phyloP scores from a whole-genome alignment of 352 stramenopile genomes.

The Pelagophyceae sp. region DNA sequence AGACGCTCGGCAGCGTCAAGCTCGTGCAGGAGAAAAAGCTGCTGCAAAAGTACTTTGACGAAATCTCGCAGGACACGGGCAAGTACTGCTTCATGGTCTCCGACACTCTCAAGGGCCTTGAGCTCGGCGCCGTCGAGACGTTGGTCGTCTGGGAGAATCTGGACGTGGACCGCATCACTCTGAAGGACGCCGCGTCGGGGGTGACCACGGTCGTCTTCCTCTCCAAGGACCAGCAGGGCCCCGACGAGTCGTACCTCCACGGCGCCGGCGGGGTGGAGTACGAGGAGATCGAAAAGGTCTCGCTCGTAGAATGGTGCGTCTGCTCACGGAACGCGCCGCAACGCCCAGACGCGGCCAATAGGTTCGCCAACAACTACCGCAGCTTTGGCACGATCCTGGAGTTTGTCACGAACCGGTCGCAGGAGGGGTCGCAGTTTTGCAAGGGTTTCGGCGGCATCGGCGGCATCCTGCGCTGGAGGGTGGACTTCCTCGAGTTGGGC shows the following conservation, averaged over 20 bases:
- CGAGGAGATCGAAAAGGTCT: constrained; percentile 88
- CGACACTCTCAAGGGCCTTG: constrained; percentile 95
- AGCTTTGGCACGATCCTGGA: constrained; percentile 94
- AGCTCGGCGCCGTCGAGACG: constrained; percentile 95
- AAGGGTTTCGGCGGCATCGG: constrained; percentile 98
- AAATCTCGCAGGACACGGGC: constrained; percentile 95
- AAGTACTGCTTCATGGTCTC: constrained; percentile 99
- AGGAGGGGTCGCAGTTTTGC: constrained; percentile 98
- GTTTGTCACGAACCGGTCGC: constrained; percentile 92
- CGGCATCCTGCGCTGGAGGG: constrained; percentile 95
- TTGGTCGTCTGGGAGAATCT: constrained; percentile 99
- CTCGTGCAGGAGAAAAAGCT: constrained; percentile 99
- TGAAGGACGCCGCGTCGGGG: constrained; percentile 83
- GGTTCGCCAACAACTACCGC: constrained; percentile 99
- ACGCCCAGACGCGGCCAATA: no score
- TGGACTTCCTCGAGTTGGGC: constrained; percentile 90
- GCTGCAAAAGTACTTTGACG: constrained; percentile 98
- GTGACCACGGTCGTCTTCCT: constrained; percentile 70
- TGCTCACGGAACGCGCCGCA: no score
- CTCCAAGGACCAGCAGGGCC: constrained; percentile 69
- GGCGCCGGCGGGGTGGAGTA: constrained; percentile 93
- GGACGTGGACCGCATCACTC: constrained; percentile 79
- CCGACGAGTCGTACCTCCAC: constrained; percentile 87
- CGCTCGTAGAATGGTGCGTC: constrained; percentile 98
- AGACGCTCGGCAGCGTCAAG: constrained; percentile 97